Conservation (phyloP, 2,329 filamentous ascomycete genomes). For the Teratosphaeria epicoccoides region DNA sequence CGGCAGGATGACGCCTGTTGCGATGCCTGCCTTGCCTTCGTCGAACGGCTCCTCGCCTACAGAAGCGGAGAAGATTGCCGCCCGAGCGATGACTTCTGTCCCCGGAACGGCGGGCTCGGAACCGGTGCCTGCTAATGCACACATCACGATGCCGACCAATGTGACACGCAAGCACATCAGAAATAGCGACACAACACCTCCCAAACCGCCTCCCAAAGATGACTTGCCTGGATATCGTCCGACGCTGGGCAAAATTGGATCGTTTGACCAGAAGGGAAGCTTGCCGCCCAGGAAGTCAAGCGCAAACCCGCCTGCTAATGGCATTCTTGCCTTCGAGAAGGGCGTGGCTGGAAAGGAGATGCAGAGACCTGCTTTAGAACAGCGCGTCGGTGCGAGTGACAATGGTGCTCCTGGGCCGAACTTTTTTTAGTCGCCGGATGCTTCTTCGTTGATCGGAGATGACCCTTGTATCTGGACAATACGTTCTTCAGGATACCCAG, state of each 20-base stretch:
- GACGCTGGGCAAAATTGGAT: background rate
- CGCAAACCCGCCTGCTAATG: background rate
- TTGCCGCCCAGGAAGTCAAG: background rate
- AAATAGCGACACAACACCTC: background rate
- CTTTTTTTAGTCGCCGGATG: background rate
- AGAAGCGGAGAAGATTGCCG: conserved; percentile 1
- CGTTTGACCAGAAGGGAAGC: background rate
- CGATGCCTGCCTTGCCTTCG: background rate
- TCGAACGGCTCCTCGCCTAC: background rate
- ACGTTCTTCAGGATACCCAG: background rate
- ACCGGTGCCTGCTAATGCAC: conserved; percentile 3
- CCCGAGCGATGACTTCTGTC: conserved; percentile 5
- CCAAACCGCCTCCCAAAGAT: conserved; percentile 8
- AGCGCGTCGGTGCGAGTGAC: background rate
- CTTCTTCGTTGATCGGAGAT: background rate
- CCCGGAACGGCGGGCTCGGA: background rate
- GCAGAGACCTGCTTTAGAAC: background rate
- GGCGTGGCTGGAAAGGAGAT: background rate
- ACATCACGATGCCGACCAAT: conserved; percentile 7
- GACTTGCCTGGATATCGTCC: background rate
- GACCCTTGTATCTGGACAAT: background rate
- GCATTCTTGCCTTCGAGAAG: background rate
- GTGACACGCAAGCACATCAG: conserved; percentile 3
- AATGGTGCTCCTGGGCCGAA: background rate
- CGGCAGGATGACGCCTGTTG: background rate